A percentile compares a stretch with the other conserved stretches of the same genome.
phyloP scores from a whole-genome alignment of 2,329 filamentous ascomycete species.

The Leptographium lundbergii region DNA sequence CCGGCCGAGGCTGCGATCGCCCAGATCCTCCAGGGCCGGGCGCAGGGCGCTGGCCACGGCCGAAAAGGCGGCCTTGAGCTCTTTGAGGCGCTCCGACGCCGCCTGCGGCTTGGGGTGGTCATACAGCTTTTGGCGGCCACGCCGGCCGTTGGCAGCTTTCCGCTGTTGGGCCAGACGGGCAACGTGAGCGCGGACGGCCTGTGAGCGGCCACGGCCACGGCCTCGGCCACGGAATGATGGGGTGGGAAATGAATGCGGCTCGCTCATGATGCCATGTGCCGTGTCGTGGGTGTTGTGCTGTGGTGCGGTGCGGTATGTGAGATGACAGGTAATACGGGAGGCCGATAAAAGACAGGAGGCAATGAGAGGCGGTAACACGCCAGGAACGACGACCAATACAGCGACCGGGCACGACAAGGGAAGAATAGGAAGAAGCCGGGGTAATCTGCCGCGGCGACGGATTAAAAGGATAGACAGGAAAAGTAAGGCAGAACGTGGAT shows the following conservation, averaged over 20 bases:
- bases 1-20: constrained; percentile 44
- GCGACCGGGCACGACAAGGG: not conserved
- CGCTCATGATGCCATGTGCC: constrained; percentile 15
- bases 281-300: not conserved
- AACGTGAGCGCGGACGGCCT: constrained; percentile 13
- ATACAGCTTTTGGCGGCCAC: constrained; percentile 44
- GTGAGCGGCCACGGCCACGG: constrained; percentile 23
- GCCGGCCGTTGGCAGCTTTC: constrained; percentile 26
- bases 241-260: constrained; percentile 4
- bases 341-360: not conserved
- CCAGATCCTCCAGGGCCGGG: constrained; percentile 52
- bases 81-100: constrained; percentile 49
- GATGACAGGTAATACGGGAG: not conserved
- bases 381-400: not conserved
- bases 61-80: constrained; percentile 54
- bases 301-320: not conserved
- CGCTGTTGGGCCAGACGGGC: constrained; percentile 17
- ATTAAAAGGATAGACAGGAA: not conserved
- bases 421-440: not conserved
- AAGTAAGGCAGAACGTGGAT: not conserved
- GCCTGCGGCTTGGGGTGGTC: constrained; percentile 41
- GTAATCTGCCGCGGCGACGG: not conserved
- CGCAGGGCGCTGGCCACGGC: constrained; percentile 50
- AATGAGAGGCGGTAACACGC: not conserved
- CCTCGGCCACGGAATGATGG: constrained; percentile 13